Percentiles rank a stretch among this genome's conserved stretches.
Evolutionary conservation across 2,329 filamentous ascomycete species (phyloP).

Genomic region (Cladophialophora carrionii): DNA sequence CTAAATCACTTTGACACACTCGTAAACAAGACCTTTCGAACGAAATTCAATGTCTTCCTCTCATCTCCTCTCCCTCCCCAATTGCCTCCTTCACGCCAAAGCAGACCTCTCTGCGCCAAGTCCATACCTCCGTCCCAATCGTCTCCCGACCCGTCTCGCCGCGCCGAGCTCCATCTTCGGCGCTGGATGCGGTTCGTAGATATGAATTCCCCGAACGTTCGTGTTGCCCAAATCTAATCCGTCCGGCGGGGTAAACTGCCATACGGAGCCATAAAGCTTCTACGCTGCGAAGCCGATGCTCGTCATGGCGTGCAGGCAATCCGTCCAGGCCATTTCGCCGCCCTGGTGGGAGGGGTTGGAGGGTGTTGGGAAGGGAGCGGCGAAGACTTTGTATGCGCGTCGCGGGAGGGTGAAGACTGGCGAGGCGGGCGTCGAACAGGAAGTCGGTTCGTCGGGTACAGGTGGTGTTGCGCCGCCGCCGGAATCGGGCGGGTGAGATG

Average conservation of each 20-base stretch:
- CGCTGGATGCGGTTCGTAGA: slow-evolving; percentile 63
- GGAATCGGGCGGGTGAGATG: slow-evolving; percentile 6
- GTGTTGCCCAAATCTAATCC: slow-evolving; percentile 43
- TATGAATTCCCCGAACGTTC: slow-evolving; percentile 56
- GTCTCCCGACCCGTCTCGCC: slow-evolving; percentile 54
- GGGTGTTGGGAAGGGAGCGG: slow-evolving; percentile 48
- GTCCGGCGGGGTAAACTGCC: slow-evolving; percentile 58
- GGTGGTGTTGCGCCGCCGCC: slow-evolving; percentile 3
- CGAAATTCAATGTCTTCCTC: slow-evolving; percentile 8
- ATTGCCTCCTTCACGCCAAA: slow-evolving; percentile 13
- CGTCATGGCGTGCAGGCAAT: slow-evolving; percentile 59
- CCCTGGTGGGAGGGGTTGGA: slow-evolving; percentile 46
- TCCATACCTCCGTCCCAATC: slow-evolving; percentile 57
- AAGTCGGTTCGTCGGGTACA: slow-evolving; percentile 5
- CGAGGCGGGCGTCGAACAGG: slow-evolving; percentile 40
- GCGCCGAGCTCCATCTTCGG: slow-evolving; percentile 55
- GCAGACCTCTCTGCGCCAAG: slow-evolving; percentile 14
- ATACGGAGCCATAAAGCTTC: slow-evolving; percentile 65
- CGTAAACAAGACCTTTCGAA: slow-evolving; percentile 11
- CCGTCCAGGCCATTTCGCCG: slow-evolving; percentile 58
- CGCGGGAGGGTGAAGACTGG: slow-evolving; percentile 44
- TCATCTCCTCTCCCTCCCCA: slow-evolving; percentile 1
- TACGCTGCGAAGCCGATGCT: slow-evolving; percentile 56
- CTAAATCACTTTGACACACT: neutral
- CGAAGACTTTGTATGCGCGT: slow-evolving; percentile 51